Evolutionary conservation across 352 stramenopile genomes (phyloP), one percentile per base, ranked within the genome.

Genomic region (Pythium periplocum): DNA sequence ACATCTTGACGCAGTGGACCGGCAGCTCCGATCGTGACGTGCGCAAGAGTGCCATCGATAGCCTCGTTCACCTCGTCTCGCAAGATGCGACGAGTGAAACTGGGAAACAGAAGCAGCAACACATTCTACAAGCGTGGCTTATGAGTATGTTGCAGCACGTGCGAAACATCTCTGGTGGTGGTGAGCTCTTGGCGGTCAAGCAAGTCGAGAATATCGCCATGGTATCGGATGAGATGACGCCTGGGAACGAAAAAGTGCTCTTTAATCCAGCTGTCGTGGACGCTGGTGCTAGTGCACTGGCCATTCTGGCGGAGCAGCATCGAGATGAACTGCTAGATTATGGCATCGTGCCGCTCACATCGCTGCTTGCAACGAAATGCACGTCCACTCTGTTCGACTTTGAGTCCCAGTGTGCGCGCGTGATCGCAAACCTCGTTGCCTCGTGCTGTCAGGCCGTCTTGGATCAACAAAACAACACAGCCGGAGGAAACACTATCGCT

Each of bases 121-220:
- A 86, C 35, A 78, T 92, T 43, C 61, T 92, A 9, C 82, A 92
- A 53, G 82, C 82, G 10, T 92, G 82, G 82, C 62, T 92, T 4
- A 84, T 71, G 8, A 85, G 71, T 51, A 86, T 87, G 75, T 63
- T 90, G 6, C 81, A 92, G 66, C 75, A 84, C 40, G 72, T 90
- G 12, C 71, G 77, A 6, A 60, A 82, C 26, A 59, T 85, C 34
- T 71, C 76, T 6, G 73, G 66, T 1, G 78, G 76, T 39, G 72
- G 69, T 8, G 78, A 92, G 50, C 67, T 90, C 17, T 53, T 91
- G 2, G 84, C 84, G 32, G 77, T 94, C 17, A 82, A 82, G 36
- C 61, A 94, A 68, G 82, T 92, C 44, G 83, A 94, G 50, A 57
- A 76, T 34, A 89, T 91, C 17, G 83, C 81, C 4, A 55, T 80